Conservation (phyloP, 2,329 filamentous ascomycete genomes). For the Alternaria postmessia region DNA sequence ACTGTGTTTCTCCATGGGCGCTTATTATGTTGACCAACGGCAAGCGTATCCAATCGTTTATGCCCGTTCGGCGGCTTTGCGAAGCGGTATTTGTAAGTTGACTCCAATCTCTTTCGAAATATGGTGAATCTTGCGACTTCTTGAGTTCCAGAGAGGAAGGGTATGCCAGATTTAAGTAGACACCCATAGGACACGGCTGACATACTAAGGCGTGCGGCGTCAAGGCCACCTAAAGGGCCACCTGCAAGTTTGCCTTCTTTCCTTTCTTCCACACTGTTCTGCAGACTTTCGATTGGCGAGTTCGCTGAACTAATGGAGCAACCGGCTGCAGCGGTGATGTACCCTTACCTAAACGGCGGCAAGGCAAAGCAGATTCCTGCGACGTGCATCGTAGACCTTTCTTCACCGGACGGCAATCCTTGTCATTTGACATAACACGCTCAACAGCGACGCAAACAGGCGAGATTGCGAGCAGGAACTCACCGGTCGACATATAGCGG, state of each 20-base stretch:
- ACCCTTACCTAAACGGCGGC: slow-evolving; percentile 11
- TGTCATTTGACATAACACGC: slow-evolving; percentile 5
- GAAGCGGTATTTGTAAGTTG: slow-evolving; percentile 14
- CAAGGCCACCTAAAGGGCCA: slow-evolving; percentile 19
- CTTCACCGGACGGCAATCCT: slow-evolving; percentile 20
- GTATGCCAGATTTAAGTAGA: slow-evolving; percentile 33
- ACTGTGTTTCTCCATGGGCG: slow-evolving; percentile 15
- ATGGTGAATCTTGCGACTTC: background rate
- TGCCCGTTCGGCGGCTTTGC: slow-evolving; percentile 9
- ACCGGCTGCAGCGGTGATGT: slow-evolving; percentile 21
- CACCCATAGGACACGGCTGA: slow-evolving; percentile 16
- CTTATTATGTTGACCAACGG: slow-evolving; percentile 18
- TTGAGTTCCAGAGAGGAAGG: slow-evolving; percentile 14
- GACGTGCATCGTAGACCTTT: slow-evolving; percentile 15
- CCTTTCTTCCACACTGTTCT: slow-evolving; percentile 2
- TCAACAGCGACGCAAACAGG: slow-evolving; percentile 5
- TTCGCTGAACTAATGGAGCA: slow-evolving; percentile 3
- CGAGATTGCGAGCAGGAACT: slow-evolving; percentile 4
- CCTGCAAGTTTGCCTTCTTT: slow-evolving; percentile 30
- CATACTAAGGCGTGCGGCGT: slow-evolving; percentile 17
- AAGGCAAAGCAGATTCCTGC: slow-evolving; percentile 4
- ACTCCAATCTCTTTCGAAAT: background rate
- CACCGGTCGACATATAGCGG: slow-evolving; percentile 14
- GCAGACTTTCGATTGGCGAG: slow-evolving; percentile 26
- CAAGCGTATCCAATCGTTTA: slow-evolving; percentile 5